Percentiles rank a stretch among this genome's conserved stretches.
Evolutionary conservation across 768 basidiomycete species (phyloP).

Genomic region (Naematelia aurantialba): DNA sequence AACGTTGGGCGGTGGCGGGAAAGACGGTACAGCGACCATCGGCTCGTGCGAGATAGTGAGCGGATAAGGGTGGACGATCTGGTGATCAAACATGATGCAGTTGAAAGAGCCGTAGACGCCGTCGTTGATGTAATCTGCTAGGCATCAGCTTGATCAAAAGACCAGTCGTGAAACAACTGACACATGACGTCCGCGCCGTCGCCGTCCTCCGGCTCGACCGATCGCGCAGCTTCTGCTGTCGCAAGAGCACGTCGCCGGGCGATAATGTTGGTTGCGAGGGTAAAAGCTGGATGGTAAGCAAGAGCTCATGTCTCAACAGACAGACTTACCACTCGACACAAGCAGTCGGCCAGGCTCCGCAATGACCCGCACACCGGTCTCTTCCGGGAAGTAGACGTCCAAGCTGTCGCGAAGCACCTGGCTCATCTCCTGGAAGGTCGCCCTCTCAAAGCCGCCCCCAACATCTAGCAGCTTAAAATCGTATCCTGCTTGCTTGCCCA

Average conservation of each 20-base stretch:
- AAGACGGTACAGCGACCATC: conserved; percentile 29
- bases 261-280: conserved; percentile 87
- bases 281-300: conserved; percentile 62
- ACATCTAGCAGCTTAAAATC: conserved; percentile 80
- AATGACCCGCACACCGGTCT: conserved; percentile 67
- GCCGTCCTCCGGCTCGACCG: conserved; percentile 50
- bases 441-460: conserved; percentile 93
- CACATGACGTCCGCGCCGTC: conserved; percentile 72
- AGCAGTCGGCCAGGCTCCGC: conserved; percentile 95
- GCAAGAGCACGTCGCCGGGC: conserved; percentile 61
- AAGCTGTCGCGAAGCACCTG: conserved; percentile 66
- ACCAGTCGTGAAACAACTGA: conserved; percentile 54
- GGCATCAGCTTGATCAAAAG: not conserved
- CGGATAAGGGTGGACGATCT: conserved; percentile 73
- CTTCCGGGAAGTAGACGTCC: conserved; percentile 68
- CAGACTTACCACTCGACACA: conserved; percentile 58
- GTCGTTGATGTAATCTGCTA: conserved; percentile 94
- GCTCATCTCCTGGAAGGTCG: conserved; percentile 76
- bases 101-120: conserved; percentile 79
- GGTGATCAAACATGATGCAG: conserved; percentile 91
- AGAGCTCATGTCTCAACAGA: not conserved
- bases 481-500: conserved; percentile 77
- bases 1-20: conserved; percentile 49
- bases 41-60: conserved; percentile 50
- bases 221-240: conserved; percentile 6